phyloP scores from a whole-genome alignment of 2,329 filamentous ascomycete species.

The Fusarium tupiense region DNA sequence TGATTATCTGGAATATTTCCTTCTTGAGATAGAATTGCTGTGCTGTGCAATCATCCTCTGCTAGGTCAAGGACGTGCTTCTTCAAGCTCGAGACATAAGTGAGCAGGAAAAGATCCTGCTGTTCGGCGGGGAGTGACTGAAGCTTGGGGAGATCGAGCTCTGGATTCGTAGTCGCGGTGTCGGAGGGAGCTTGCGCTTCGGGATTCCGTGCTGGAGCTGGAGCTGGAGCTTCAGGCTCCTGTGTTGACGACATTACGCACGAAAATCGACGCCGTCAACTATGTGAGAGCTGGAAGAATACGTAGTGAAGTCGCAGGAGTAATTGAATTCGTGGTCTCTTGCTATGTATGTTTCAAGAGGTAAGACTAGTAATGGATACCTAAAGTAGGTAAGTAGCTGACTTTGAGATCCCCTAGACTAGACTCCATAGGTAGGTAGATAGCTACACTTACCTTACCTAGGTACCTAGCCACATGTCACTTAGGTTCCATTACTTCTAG shows the following conservation, averaged over 20 bases:
- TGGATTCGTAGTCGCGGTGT: slow-evolving; percentile 64
- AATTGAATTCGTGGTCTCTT: slow-evolving; percentile 18
- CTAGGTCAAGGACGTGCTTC: slow-evolving; percentile 79
- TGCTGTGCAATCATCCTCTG: slow-evolving; percentile 81
- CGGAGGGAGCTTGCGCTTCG: slow-evolving; percentile 47
- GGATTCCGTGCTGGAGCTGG: slow-evolving; percentile 46
- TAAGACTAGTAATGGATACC: slow-evolving; percentile 16
- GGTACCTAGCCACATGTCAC: slow-evolving; percentile 33
- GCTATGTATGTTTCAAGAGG: slow-evolving; percentile 18
- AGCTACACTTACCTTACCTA: not conserved
- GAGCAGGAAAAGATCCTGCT: slow-evolving; percentile 93
- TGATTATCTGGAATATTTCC: slow-evolving; percentile 93
- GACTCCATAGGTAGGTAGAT: not conserved
- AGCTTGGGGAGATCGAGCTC: slow-evolving; percentile 93
- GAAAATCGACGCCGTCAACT: slow-evolving; percentile 32
- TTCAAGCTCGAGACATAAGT: slow-evolving; percentile 86
- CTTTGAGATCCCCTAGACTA: slow-evolving; percentile 33
- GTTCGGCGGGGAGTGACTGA: slow-evolving; percentile 87
- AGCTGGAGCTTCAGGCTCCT: slow-evolving; percentile 49
- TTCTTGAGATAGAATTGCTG: slow-evolving; percentile 94
- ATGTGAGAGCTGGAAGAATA: slow-evolving; percentile 11
- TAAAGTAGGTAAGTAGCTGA: slow-evolving; percentile 1
- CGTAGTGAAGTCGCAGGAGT: slow-evolving; percentile 11
- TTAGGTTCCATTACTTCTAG: slow-evolving; percentile 14
- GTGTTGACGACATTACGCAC: slow-evolving; percentile 50